Evolutionary conservation across 1,139 yeast genomes (phyloP), one percentile per base, ranked within the genome.

Genomic region (Yamadazyma jaroonii): DNA sequence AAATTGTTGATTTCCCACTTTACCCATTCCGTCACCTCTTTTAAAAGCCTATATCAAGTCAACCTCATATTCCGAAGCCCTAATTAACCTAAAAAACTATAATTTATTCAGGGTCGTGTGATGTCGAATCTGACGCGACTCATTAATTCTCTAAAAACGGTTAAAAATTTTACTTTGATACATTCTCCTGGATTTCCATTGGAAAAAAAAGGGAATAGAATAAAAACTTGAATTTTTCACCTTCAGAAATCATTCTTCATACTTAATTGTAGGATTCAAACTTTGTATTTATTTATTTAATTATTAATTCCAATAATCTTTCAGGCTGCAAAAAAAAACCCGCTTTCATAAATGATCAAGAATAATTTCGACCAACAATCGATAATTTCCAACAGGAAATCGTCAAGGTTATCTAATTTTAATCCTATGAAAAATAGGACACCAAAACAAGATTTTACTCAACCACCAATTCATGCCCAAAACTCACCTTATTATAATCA

Each of bases 381-480:
- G 11, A 29, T 47, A n/a, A 25, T 37, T n/a, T 41, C 49, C 11
- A 40, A 25, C 22, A 32, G 53, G 17, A 50, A 49, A 31, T 32
- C 52, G 1, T 42, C 49, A 9, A 29, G 54, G 32, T 39, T 50
- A 31, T 49, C 53, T 4, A 48, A 49, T 31, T 42, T 50, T 33
- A 49, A 50, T 25, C 52, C 53, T 11, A 48, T 49, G 28, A 49
- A 48, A 38, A 38, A 25, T 23, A 33, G 47, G 25, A 10, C 11
- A 17, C 23, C 23, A n/a, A 15, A 29, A 14, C 13, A 17, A 10
- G 10, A 14, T 13, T 15, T 7, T 8, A 29, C 17, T 11, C 29
- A 35, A 26, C 39, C 37, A 13, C 32, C 32, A 11, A 25, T 36
- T 6, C 35, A 39, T 25, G 39, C 27, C 5, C 17, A 31, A 10